Base-by-base conservation (phyloP, 345 rosid genomes). In the Populus tremula region DNA sequence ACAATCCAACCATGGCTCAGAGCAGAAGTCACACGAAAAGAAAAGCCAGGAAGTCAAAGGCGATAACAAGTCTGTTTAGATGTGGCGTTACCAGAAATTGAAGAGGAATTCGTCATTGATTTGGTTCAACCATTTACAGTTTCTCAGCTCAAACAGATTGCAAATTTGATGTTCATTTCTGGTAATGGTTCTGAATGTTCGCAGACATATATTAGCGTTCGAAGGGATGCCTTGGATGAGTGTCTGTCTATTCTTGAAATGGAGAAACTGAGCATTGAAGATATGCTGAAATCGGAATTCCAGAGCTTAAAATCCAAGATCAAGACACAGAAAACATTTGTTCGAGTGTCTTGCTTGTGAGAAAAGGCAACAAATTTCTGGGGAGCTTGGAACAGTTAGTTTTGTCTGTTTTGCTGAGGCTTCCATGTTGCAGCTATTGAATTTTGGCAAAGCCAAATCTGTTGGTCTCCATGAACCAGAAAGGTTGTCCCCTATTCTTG, bases 221-320 rank as follows among this genome's bases (percentile, higher is more conserved):
- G 94, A 59, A 93, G 88, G 84, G 93, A 90, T 25, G 92, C 92
- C 4, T 71, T 94, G 84, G 94, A 94, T 21, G 97, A 91, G 86
- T 91, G 88, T 80, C 93, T 93, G 27, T 85, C 78, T 68, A 83
- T 84, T 72, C 91, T 93, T 27, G 94, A 93, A 76, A 88, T 94
- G 35, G 97, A 93, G 89, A 91, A 91, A 84, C 75, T 88, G 84
- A 90, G 95, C 82, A 91, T 91, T 2, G 97, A 93, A 83, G 95
- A 93, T 80, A 95, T 93, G 67, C 84, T 91, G 76, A 93, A 56
- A 84, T 81, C 91, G 96, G 97, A 93, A 41, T 91, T 95, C 97
- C 85, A 80, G 21, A 80, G 79, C 47, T 72, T 91, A 81, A 87
- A 93, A 80, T 88, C 91, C 50, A 94, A 86, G 86, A 90, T 93